A percentile compares a stretch with the other conserved stretches of the same genome.
These are phyloP conservation scores for Suillus subaureus DNA, from an alignment of 768 basidiomycete genomes.

Conservation along the genomic window DNA sequence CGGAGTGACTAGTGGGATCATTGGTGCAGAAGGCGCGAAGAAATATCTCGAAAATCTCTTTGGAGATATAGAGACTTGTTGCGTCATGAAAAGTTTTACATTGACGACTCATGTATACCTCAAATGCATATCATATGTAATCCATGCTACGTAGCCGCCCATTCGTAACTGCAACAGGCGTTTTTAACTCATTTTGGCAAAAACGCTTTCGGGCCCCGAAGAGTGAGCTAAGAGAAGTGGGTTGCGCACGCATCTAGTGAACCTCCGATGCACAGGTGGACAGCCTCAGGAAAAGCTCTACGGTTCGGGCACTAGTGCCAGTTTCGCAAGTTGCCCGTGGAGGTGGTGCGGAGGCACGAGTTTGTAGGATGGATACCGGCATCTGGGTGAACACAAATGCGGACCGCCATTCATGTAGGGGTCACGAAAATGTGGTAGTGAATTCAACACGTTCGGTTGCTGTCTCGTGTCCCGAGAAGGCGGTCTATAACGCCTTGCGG, in stretches of 20 bases:
- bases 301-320: background rate
- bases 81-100: background rate
- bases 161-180: background rate
- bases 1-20: constrained; percentile 28
- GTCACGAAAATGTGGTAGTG: background rate
- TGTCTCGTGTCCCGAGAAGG: background rate
- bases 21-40: constrained; percentile 20
- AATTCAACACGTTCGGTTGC: background rate
- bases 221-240: background rate
- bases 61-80: background rate
- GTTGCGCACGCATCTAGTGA: background rate
- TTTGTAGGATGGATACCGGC: background rate
- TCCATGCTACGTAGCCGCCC: background rate
- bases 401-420: background rate
- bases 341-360: background rate
- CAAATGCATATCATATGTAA: background rate
- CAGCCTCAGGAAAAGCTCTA: background rate
- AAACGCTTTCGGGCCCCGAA: background rate
- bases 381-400: background rate
- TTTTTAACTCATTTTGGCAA: background rate
- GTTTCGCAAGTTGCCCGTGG: background rate
- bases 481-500: background rate
- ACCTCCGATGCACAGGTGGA: background rate
- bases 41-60: background rate
- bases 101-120: background rate